Percentiles rank a stretch among this genome's conserved stretches.
These are phyloP conservation scores for Penicillium digitatum DNA, from an alignment of 2,329 filamentous ascomycete genomes.

Conservation along the genomic window DNA sequence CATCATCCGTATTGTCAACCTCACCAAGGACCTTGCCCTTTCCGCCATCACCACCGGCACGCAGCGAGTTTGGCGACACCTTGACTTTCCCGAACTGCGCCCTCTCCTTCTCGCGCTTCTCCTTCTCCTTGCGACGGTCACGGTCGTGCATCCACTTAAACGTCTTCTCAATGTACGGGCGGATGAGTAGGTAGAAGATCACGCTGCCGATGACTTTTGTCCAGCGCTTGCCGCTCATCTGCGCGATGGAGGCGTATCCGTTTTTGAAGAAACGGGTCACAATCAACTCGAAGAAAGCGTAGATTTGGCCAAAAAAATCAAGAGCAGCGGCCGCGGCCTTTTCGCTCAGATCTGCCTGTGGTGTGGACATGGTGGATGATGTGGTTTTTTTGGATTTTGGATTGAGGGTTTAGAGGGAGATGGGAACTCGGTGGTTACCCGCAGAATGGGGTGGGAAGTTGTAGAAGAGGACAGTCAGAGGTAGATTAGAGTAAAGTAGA, in stretches of 20 bases:
- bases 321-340: conserved; percentile 23
- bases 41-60: conserved; percentile 50
- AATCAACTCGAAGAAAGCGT: conserved; percentile 23
- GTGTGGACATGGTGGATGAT: conserved; percentile 22
- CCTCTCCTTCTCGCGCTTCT: conserved; percentile 56
- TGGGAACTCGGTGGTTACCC: background rate
- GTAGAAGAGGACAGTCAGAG: background rate
- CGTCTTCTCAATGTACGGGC: conserved; percentile 69
- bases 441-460: background rate
- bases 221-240: conserved; percentile 46
- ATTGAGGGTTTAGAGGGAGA: background rate
- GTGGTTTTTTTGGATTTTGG: background rate
- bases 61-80: conserved; percentile 62
- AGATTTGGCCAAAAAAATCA: conserved; percentile 33
- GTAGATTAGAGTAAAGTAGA: background rate
- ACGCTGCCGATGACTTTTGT: conserved; percentile 69
- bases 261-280: conserved; percentile 38
- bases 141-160: conserved; percentile 54
- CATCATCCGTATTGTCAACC: conserved; percentile 42
- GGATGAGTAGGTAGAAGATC: conserved; percentile 67
- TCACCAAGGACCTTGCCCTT: conserved; percentile 46
- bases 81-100: conserved; percentile 48
- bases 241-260: conserved; percentile 41
- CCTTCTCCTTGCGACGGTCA: conserved; percentile 42
- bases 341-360: conserved; percentile 20